These are phyloP conservation scores for Yamadazyma oceani DNA, from an alignment of 1,139 yeast species.

Conservation along the genomic window DNA sequence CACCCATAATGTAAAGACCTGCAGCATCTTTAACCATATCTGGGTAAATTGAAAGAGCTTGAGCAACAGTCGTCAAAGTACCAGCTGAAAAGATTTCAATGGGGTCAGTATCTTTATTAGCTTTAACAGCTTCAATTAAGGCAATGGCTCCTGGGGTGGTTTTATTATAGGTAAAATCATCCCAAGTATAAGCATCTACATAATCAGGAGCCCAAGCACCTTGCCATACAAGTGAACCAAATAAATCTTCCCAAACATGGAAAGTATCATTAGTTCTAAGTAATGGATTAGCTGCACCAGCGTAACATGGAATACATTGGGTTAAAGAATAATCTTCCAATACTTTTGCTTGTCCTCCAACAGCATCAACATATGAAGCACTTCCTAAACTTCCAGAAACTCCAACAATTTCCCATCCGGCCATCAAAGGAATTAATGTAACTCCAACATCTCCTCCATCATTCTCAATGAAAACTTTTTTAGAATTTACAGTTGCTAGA, in stretches of 20 bases:
- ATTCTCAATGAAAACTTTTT: constrained; percentile 39
- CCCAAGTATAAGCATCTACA: constrained; percentile 28
- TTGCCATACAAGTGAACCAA: constrained; percentile 42
- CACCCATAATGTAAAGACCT: constrained; percentile 43
- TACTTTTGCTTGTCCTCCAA: constrained; percentile 28
- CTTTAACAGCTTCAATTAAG: constrained; percentile 35
- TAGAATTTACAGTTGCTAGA: constrained; percentile 7
- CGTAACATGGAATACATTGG: constrained; percentile 37
- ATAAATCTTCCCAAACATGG: constrained; percentile 35
- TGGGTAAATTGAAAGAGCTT: constrained; percentile 40
- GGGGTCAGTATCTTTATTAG: constrained; percentile 26
- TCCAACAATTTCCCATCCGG: constrained; percentile 39
- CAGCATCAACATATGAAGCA: constrained; percentile 33
- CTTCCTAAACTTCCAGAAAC: constrained; percentile 38
- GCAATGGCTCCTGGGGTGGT: constrained; percentile 35
- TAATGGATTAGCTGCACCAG: constrained; percentile 38
- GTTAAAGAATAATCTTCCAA: constrained; percentile 30
- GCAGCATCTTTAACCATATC: constrained; percentile 35
- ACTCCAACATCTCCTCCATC: constrained; percentile 36
- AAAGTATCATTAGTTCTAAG: constrained; percentile 38
- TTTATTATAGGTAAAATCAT: constrained; percentile 27
- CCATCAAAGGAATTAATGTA: constrained; percentile 34
- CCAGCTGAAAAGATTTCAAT: constrained; percentile 41
- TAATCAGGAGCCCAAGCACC: constrained; percentile 36
- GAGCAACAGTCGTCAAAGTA: constrained; percentile 43